Evolutionary conservation across 2,329 filamentous ascomycete genomes (phyloP), one percentile per base, ranked within the genome.

Genomic region (Beauveria varroae): DNA sequence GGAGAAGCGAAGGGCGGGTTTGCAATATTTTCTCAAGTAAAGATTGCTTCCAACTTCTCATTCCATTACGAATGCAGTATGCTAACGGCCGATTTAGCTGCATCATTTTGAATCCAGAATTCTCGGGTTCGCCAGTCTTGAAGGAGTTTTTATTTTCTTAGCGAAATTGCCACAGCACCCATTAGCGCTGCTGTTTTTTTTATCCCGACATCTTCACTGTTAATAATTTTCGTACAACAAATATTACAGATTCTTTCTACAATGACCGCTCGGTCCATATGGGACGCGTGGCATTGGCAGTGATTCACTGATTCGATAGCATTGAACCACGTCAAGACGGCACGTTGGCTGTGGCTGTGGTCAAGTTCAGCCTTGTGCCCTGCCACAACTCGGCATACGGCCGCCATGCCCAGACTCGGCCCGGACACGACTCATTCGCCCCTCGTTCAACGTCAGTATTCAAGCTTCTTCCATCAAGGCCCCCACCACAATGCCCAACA

Each of bases 11-110:
- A 86, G 91, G 67, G 81, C 85, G 47, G 93, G 93, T 6, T 78
- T 99, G 63, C 87, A 91, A 71, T 96, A 98, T 72, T 99, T 98
- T 72, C 78, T 99, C 60, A 96, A 96, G 92, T 96, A 77, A 63
- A 89, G 22, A 24, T 26, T 18, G 49, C 28, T 37, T 41, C 26
- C 18, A 43, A 22, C 41, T 18, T 51, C 18, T 53, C 55, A 56
- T 26, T 47, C 16, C 34, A 18, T 46, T 46, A 18, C 22, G n/a
- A 26, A 40, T 24, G 26, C 43, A 58, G 28, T 57, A 53, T 63
- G 34, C 68, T 67, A 20, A 71, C 57, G 3, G 26, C 12, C 9
- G 5, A 5, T 18, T 18, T 58, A 63, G 62, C 49, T 64, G 47
- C 44, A 66, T 66, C n/a, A 63, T 68, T 16, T 41, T 65, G 10